phyloP scores from a whole-genome alignment of 768 basidiomycete species.

The Trametes villosa region DNA sequence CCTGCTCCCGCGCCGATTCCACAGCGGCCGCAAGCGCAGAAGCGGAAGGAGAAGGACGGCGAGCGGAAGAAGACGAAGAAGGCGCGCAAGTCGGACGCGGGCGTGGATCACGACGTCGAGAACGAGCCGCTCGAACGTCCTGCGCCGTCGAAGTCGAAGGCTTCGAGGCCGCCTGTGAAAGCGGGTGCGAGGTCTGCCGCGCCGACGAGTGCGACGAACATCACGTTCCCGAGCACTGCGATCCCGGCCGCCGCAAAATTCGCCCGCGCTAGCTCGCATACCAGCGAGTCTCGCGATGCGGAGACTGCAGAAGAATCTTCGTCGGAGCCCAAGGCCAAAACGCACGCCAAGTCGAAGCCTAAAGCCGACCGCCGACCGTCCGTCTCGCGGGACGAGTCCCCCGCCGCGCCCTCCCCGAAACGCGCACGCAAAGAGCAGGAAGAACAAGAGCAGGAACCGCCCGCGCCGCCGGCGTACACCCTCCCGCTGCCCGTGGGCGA shows the following conservation, averaged over 20 bases:
- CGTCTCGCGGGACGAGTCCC: not conserved
- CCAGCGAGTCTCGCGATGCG: too few relatives aligned
- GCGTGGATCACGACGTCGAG: constrained; percentile 8
- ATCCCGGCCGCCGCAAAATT: too few relatives aligned
- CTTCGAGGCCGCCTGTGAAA: not conserved
- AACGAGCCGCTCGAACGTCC: constrained; percentile 10
- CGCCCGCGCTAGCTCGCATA: too few relatives aligned
- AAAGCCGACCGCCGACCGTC: not conserved
- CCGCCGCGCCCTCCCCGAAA: not conserved
- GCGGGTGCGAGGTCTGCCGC: not conserved
- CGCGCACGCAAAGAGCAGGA: too few relatives aligned
- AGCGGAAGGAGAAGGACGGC: not conserved
- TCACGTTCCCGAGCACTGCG: not conserved
- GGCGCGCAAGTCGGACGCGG: not conserved
- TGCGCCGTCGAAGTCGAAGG: not conserved
- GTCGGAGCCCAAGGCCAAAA: not conserved
- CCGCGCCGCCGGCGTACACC: constrained; percentile 1
- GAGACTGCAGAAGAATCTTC: too few relatives aligned
- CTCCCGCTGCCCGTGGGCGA: constrained; percentile 41
- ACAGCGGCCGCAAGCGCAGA: not conserved
- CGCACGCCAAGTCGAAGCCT: not conserved
- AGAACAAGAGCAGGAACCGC: not conserved
- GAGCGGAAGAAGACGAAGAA: constrained; percentile 8
- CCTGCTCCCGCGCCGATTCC: not conserved
- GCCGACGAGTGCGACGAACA: constrained; percentile 15